Evolutionary conservation across 1,284 basidiomycete genomes (phyloP), one percentile per base, ranked within the genome.

Genomic region (Peniophora sp.): DNA sequence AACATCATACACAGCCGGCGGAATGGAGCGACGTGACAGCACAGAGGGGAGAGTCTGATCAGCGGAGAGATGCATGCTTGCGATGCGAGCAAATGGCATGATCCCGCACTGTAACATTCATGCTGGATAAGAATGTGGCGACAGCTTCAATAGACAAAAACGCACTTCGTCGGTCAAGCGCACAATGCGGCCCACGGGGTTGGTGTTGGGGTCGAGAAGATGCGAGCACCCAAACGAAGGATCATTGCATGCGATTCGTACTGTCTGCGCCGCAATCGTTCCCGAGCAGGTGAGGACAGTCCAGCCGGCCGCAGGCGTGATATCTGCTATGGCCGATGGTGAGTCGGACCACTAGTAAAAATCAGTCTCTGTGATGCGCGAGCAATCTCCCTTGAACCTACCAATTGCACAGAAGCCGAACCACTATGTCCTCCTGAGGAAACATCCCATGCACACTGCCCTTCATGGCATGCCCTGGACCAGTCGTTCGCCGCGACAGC

Each of bases 261-360:
- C 23, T 10, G 14, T 22, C n/a, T 45, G 44, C 19, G 44, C 17
- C 5, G 20, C 23, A 8, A n/a, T 6, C 3, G 19, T 20, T 5
- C n/a, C 44, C 12, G 12, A 14, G 23, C 44, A 45, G 6, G 19
- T 22, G 20, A 45, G 44, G 44, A 45, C 24, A 16, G 23, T 16
- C 44, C 44, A 45, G 23, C 44, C 44, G 8, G 44, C 44, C 20
- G 44, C 44, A 16, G 44, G 44, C 20, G 44, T 45, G 20, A 45
- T 45, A 22, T 45, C 44, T 10, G 44, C 19, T 9, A 45, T 45
- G 8, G 44, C 44, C 10, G 14, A 9, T 20, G 44, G 23, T 5
- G 38, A 17, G 8, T 6, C 5, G n/a, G 38, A 41, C 23, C 23
- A 3, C 14, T 25, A 20, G 23, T 20, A 10, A 22, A 9, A 10